Conservation (phyloP, 1,284 basidiomycete species). For the Farysia itapuensis region DNA sequence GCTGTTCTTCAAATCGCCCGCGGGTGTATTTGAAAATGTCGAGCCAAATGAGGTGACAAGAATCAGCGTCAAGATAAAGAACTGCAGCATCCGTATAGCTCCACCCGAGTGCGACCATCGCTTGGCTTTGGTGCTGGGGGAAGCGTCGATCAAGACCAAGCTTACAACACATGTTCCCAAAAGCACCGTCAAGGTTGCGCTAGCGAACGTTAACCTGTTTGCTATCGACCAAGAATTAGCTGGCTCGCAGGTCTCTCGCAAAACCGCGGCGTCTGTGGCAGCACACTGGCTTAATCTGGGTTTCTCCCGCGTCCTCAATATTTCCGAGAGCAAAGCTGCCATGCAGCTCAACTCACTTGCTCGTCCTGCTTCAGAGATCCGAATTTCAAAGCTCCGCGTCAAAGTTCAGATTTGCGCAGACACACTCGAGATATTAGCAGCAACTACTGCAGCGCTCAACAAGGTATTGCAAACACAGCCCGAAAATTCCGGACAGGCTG, state of each 20-base stretch:
- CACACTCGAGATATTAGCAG: conserved; percentile 22
- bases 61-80: conserved; percentile 61
- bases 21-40: conserved; percentile 89
- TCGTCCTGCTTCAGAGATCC: conserved; percentile 48
- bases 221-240: conserved; percentile 7
- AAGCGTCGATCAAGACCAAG: conserved; percentile 35
- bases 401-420: conserved; percentile 43
- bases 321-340: conserved; percentile 49
- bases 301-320: conserved; percentile 55
- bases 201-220: conserved; percentile 22
- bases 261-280: conserved; percentile 1
- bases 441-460: conserved; percentile 3
- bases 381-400: conserved; percentile 20
- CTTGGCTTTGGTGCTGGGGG: conserved; percentile 32
- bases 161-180: conserved; percentile 40
- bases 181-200: conserved; percentile 29
- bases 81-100: conserved; percentile 21
- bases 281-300: conserved; percentile 30
- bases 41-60: conserved; percentile 84
- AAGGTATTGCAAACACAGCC: not conserved
- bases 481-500: not conserved
- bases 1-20: conserved; percentile 77
- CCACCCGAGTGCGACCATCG: conserved; percentile 14
- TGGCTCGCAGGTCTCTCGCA: not conserved
- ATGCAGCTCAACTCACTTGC: conserved; percentile 37